Base-by-base conservation (phyloP, 345 rosid species). In the Brassica nigra region DNA sequence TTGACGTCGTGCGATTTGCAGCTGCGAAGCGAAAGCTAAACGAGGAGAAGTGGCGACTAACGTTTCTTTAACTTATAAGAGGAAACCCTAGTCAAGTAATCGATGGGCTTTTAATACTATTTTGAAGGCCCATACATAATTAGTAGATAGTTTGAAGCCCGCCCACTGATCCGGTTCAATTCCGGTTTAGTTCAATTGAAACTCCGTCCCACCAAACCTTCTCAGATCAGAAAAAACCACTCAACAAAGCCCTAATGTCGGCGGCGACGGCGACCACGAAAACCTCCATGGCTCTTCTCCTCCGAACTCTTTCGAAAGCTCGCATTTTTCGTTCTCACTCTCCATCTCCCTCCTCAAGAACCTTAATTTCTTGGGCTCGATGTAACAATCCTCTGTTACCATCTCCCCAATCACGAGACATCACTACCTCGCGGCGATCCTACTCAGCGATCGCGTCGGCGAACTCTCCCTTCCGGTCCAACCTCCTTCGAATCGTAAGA, bases 401-500 rank as follows among this genome's bases (percentile, higher is more conserved):
- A 71, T 3, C 20, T n/a, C 9, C 18, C 20, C 82, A 39, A 8
- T 67, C 71, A 44, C 77, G 57, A 68, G 66, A 78, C 71, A 14
- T 69, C 63, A 67, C 58, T 62, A 71, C 52, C 9, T 59, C 82
- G 49, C 73, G 77, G 73, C 70, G 77, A 74, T 63, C 66, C 16
- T 78, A 73, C 71, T 49, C 85, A 15, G 5, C 81, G 33, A 72
- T 34, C 5, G 39, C 20, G 15, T 16, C 70, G 68, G 66, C 85
- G 16, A 62, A 67, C 42, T 89, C 95, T 3, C 91, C 85, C 4
- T 83, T 88, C 86, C 85, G 74, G 1, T 82, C 92, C 36, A 89
- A 90, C 84, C 81, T 92, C 23, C 87, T 92, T 80, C 83, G 97
- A 74, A 90, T 90, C 84, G 76, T 90, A 59, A 70, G 84, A 74